These are phyloP conservation scores for Carnegiea gigantea DNA, from an alignment of 179 eudicot species.

Conservation along the genomic window DNA sequence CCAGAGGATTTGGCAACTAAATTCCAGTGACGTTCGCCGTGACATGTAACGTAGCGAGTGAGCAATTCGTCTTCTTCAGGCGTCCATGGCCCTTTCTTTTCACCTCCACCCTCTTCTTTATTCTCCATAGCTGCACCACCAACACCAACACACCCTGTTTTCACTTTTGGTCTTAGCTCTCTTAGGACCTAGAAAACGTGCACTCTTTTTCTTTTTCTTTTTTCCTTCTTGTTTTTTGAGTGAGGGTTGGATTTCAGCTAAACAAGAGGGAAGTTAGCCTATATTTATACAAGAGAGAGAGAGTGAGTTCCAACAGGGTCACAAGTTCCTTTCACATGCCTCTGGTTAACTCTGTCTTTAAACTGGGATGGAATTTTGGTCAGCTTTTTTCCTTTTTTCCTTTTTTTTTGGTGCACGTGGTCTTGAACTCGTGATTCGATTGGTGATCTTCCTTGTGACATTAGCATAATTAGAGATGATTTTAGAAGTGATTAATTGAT, in stretches of 20 bases:
- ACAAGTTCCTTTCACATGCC: too few relatives aligned
- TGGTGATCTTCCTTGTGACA: too few relatives aligned
- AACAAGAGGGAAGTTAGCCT: neutral
- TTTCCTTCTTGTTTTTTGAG: neutral
- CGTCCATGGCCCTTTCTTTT: slow-evolving; percentile 92
- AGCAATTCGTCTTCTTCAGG: slow-evolving; percentile 73
- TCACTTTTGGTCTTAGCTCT: slow-evolving; percentile 1
- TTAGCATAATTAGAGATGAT: too few relatives aligned
- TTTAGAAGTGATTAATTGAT: too few relatives aligned
- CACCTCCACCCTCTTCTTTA: slow-evolving; percentile 29
- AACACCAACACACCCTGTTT: slow-evolving; percentile 14
- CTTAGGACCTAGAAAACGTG: neutral
- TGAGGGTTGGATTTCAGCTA: neutral
- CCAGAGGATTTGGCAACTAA: slow-evolving; percentile 69
- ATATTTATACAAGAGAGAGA: neutral
- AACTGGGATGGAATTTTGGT: too few relatives aligned
- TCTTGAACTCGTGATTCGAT: too few relatives aligned
- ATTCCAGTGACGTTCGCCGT: slow-evolving; percentile 88
- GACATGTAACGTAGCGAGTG: slow-evolving; percentile 50
- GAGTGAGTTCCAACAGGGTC: neutral
- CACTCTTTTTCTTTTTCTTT: neutral
- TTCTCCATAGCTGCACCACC: neutral
- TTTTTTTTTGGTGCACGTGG: too few relatives aligned
- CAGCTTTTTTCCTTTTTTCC: too few relatives aligned
- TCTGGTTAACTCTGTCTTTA: too few relatives aligned